phyloP scores from a whole-genome alignment of 2,329 filamentous ascomycete species.

The Hypoxylon sp. region DNA sequence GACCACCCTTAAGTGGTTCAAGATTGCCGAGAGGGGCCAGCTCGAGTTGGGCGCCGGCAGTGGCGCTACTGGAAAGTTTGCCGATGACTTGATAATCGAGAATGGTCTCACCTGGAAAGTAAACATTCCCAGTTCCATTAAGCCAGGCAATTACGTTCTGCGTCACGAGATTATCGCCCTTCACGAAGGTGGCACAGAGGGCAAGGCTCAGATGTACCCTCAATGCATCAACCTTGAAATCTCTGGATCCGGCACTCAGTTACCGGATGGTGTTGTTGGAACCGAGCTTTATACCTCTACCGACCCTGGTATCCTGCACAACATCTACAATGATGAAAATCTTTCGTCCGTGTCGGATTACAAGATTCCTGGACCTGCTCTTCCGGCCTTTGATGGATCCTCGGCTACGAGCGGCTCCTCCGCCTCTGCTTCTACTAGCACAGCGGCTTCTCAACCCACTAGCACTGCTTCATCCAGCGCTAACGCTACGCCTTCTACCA shows the following conservation, averaged over 20 bases:
- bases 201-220: slow-evolving; percentile 64
- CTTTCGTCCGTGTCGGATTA: slow-evolving; percentile 36
- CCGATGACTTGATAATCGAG: slow-evolving; percentile 58
- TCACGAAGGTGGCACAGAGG: slow-evolving; percentile 57
- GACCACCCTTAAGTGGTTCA: slow-evolving; percentile 53
- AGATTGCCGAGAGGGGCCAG: slow-evolving; percentile 51
- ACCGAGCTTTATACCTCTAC: slow-evolving; percentile 49
- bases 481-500: background rate
- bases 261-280: slow-evolving; percentile 63
- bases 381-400: slow-evolving; percentile 24
- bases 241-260: slow-evolving; percentile 64
- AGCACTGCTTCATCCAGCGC: background rate
- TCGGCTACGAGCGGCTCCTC: slow-evolving; percentile 7
- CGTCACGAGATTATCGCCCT: slow-evolving; percentile 66
- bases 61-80: slow-evolving; percentile 55
- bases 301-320: slow-evolving; percentile 47
- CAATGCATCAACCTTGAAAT: slow-evolving; percentile 71
- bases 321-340: slow-evolving; percentile 46
- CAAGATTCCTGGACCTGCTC: slow-evolving; percentile 26
- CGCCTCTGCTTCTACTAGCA: background rate
- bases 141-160: slow-evolving; percentile 64
- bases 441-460: background rate
- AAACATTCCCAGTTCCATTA: slow-evolving; percentile 61
- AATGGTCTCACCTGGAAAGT: slow-evolving; percentile 63
- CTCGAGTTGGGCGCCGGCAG: slow-evolving; percentile 59